phyloP scores from a whole-genome alignment of 2,329 filamentous ascomycete genomes.

The Alternaria alternata region DNA sequence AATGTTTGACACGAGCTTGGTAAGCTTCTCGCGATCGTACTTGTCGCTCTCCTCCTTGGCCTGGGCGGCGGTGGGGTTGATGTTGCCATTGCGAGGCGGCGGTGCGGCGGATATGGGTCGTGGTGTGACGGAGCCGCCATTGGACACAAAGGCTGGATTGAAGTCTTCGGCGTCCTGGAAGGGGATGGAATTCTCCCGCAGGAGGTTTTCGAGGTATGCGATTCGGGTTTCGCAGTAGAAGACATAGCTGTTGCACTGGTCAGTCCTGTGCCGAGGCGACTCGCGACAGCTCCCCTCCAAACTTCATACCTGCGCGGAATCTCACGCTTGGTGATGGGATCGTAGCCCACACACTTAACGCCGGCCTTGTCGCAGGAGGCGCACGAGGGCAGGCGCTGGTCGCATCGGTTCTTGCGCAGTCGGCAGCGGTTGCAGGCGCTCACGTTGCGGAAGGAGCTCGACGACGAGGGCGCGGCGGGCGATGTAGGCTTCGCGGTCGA shows the following conservation, averaged over 20 bases:
- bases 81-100: slow-evolving; percentile 34
- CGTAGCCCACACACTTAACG: slow-evolving; percentile 92
- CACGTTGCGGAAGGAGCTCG: slow-evolving; percentile 63
- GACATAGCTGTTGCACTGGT: slow-evolving; percentile 71
- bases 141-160: slow-evolving; percentile 52
- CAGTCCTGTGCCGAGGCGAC: slow-evolving; percentile 10
- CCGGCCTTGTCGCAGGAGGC: slow-evolving; percentile 92
- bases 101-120: slow-evolving; percentile 16
- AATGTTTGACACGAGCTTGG: slow-evolving; percentile 73
- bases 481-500: slow-evolving; percentile 41
- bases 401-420: slow-evolving; percentile 91
- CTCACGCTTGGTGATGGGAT: slow-evolving; percentile 94
- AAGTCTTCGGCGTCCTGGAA: slow-evolving; percentile 77
- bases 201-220: slow-evolving; percentile 79
- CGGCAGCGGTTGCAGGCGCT: slow-evolving; percentile 91
- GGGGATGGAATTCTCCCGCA: slow-evolving; percentile 72
- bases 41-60: slow-evolving; percentile 54
- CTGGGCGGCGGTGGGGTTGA: slow-evolving; percentile 24
- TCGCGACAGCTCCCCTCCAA: slow-evolving; percentile 1
- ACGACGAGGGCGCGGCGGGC: slow-evolving; percentile 42
- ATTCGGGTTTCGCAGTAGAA: slow-evolving; percentile 92
- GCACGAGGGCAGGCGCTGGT: slow-evolving; percentile 90
- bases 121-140: slow-evolving; percentile 39
- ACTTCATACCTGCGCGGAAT: slow-evolving; percentile 73
- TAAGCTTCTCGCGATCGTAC: slow-evolving; percentile 68